Percentiles rank a stretch among this genome's conserved stretches.
Evolutionary conservation across 164 flowering plant genomes (phyloP).

Genomic region (Vitis labrusca): DNA sequence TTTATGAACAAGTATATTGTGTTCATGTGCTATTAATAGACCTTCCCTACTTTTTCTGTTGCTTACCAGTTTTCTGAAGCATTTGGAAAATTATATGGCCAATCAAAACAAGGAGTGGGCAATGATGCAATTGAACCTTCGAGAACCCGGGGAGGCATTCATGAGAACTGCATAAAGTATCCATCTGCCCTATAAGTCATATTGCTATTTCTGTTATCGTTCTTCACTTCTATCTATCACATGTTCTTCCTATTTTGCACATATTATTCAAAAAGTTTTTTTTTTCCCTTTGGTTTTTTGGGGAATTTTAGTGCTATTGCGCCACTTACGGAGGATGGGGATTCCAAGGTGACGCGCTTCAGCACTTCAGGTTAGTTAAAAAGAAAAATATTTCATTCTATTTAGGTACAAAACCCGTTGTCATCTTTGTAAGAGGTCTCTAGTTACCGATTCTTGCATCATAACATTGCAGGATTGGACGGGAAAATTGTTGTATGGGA

Average conservation of each 20-base stretch:
- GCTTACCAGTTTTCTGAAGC: constrained; percentile 80
- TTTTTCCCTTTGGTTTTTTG: background rate
- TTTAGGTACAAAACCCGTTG: background rate
- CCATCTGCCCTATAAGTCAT: background rate
- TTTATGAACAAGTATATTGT: no score
- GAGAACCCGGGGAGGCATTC: constrained; percentile 59
- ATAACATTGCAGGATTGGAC: constrained; percentile 62
- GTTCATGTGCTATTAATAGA: background rate
- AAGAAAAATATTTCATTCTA: no score
- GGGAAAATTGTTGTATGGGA: constrained; percentile 93
- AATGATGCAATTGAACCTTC: constrained; percentile 66
- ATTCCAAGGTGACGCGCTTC: constrained; percentile 50
- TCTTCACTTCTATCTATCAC: background rate
- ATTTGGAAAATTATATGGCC: constrained; percentile 94
- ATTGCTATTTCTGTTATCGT: background rate
- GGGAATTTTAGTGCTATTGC: constrained; percentile 58
- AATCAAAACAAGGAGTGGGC: constrained; percentile 56
- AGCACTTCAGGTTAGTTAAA: constrained; percentile 85
- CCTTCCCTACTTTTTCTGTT: background rate
- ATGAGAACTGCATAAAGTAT: constrained; percentile 91
- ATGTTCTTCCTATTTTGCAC: background rate
- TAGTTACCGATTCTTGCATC: background rate
- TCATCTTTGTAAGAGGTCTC: background rate
- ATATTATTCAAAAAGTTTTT: background rate
- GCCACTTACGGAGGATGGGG: constrained; percentile 56